Conservation (phyloP, 2,329 filamentous ascomycete genomes). For the Pyricularia sp. region DNA sequence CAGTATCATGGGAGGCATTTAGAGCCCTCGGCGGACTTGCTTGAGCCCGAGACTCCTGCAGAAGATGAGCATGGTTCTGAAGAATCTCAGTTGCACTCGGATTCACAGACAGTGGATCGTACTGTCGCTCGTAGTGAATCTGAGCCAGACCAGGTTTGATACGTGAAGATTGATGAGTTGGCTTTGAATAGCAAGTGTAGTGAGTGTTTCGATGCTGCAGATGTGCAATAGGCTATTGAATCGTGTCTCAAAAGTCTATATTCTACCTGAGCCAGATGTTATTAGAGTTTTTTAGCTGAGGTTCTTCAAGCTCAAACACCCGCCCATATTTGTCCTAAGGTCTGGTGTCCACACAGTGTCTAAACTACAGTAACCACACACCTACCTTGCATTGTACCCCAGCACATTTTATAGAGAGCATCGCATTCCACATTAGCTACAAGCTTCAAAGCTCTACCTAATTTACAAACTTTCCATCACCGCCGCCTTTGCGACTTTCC, state of each 20-base stretch:
- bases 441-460: neutral
- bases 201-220: neutral
- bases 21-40: neutral
- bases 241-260: too few relatives aligned
- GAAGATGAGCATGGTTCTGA: neutral
- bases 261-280: too few relatives aligned
- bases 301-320: too few relatives aligned
- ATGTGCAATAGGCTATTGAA: too few relatives aligned
- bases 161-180: neutral
- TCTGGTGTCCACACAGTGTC: neutral
- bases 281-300: too few relatives aligned
- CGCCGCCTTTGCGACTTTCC: neutral
- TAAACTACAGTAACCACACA: neutral
- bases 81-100: neutral
- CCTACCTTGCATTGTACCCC: neutral
- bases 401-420: neutral
- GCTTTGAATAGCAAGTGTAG: neutral
- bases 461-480: neutral
- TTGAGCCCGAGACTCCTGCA: neutral
- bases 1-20: conserved; percentile 10
- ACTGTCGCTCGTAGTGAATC: neutral
- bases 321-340: neutral
- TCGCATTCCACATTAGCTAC: neutral
- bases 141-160: neutral
- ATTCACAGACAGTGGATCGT: neutral